A percentile compares a stretch with the other conserved stretches of the same genome.
Evolutionary conservation across 768 basidiomycete genomes (phyloP).

Genomic region (Hypholoma sublateritium): DNA sequence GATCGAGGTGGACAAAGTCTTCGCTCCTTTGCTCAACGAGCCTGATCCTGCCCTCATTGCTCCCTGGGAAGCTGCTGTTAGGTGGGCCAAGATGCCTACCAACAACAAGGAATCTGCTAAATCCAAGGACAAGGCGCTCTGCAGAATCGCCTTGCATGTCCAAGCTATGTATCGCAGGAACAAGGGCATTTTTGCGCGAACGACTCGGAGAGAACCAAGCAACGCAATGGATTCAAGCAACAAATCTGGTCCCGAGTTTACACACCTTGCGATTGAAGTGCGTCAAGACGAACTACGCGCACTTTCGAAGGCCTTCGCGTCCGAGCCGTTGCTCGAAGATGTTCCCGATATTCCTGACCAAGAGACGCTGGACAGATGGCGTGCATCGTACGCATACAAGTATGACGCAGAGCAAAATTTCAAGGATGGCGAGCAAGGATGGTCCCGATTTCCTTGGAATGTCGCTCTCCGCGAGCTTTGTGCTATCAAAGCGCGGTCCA

Average conservation of each 20-base stretch:
- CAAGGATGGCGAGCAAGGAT: constrained; percentile 14
- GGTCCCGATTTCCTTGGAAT: constrained; percentile 44
- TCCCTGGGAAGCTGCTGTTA: constrained; percentile 20
- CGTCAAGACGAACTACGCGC: constrained; percentile 52
- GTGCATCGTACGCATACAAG: constrained; percentile 58
- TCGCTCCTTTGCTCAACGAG: constrained; percentile 12
- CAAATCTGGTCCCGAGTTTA: constrained; percentile 20
- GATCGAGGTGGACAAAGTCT: constrained; percentile 28
- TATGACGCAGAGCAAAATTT: constrained; percentile 28
- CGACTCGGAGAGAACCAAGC: neutral
- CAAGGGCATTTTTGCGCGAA: neutral
- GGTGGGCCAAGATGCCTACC: constrained; percentile 15
- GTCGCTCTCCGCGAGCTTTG: constrained; percentile 53
- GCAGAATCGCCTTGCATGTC: constrained; percentile 18
- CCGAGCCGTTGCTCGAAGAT: constrained; percentile 19
- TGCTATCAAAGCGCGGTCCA: constrained; percentile 45
- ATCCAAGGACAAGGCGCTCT: constrained; percentile 16
- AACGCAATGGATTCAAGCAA: neutral
- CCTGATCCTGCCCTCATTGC: constrained; percentile 28
- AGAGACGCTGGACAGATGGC: constrained; percentile 30
- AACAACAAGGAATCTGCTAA: constrained; percentile 1
- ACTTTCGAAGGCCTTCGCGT: constrained; percentile 42
- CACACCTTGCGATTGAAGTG: constrained; percentile 37
- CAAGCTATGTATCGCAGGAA: constrained; percentile 11
- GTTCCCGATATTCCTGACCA: constrained; percentile 28